A percentile compares a stretch with the other conserved stretches of the same genome.
phyloP scores from a whole-genome alignment of 768 basidiomycete species.

The Naganishia randhawae region DNA sequence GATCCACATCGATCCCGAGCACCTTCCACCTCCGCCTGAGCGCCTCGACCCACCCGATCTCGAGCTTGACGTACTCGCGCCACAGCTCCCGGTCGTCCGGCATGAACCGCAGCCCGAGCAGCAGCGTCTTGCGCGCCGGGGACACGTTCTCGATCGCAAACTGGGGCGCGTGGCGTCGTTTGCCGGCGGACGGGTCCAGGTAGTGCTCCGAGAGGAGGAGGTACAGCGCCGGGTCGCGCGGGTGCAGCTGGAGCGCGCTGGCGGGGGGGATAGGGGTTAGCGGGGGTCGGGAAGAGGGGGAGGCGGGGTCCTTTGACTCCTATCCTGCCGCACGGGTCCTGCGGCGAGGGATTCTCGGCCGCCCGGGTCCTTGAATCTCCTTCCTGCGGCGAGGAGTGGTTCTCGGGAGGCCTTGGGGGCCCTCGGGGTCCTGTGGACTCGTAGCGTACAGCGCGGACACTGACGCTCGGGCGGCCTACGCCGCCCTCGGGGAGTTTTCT shows the following conservation, averaged over 20 bases:
- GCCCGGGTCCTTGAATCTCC: no score
- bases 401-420: neutral
- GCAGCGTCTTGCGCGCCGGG: conserved; percentile 76
- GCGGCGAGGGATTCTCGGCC: neutral
- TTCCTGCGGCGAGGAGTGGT: no score
- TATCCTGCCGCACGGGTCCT: no score
- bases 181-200: conserved; percentile 59
- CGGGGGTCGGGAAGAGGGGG: neutral
- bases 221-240: conserved; percentile 70
- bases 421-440: neutral
- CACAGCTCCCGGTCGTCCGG: conserved; percentile 57
- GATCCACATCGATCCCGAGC: conserved; percentile 59
- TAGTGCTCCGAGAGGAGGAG: conserved; percentile 81
- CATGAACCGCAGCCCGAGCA: conserved; percentile 53
- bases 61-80: conserved; percentile 87
- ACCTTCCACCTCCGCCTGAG: conserved; percentile 73
- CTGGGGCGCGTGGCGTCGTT: conserved; percentile 31
- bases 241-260: conserved; percentile 84
- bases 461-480: neutral
- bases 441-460: neutral
- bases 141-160: conserved; percentile 49
- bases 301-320: no score
- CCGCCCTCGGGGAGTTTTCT: neutral
- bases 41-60: conserved; percentile 76
- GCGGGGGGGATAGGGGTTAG: neutral